Evolutionary conservation across 768 basidiomycete genomes (phyloP).

Genomic region (Tubosaeta brunneosetosa): DNA sequence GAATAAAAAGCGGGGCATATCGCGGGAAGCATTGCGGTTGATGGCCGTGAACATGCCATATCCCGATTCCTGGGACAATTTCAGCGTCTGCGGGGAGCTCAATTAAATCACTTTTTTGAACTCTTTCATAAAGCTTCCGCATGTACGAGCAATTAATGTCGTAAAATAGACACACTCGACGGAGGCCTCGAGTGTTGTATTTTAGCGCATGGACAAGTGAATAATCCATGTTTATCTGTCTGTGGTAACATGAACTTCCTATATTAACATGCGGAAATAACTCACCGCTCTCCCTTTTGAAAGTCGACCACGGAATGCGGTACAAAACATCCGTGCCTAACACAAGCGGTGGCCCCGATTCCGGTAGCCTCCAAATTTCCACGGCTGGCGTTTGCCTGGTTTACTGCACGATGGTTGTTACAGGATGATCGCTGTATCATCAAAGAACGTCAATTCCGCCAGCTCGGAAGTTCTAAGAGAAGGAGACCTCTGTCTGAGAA

Average conservation of each 20-base stretch:
- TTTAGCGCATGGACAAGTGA: neutral
- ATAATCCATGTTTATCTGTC: constrained; percentile 12
- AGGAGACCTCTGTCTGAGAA: too few species aligned
- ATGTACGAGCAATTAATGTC: neutral
- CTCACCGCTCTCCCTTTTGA: neutral
- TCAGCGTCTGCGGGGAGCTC: neutral
- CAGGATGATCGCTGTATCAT: neutral
- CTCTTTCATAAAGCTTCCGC: constrained; percentile 3
- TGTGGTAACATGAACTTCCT: neutral
- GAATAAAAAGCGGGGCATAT: neutral
- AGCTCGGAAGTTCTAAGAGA: too few species aligned
- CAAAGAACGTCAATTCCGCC: too few species aligned
- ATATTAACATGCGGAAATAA: too few species aligned
- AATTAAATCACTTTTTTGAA: neutral
- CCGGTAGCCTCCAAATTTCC: neutral
- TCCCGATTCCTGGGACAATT: constrained; percentile 18
- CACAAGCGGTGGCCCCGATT: neutral
- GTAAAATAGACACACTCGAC: neutral
- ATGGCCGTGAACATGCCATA: constrained; percentile 25
- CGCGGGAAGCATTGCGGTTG: neutral
- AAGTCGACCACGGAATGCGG: neutral
- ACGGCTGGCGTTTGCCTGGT: neutral
- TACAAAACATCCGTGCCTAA: neutral
- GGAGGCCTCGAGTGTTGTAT: neutral
- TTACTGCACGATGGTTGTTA: neutral